Percentiles rank a stretch among this genome's conserved stretches.
phyloP scores from a whole-genome alignment of 2,329 filamentous ascomycete species.

The Colletotrichum chlorophyti region DNA sequence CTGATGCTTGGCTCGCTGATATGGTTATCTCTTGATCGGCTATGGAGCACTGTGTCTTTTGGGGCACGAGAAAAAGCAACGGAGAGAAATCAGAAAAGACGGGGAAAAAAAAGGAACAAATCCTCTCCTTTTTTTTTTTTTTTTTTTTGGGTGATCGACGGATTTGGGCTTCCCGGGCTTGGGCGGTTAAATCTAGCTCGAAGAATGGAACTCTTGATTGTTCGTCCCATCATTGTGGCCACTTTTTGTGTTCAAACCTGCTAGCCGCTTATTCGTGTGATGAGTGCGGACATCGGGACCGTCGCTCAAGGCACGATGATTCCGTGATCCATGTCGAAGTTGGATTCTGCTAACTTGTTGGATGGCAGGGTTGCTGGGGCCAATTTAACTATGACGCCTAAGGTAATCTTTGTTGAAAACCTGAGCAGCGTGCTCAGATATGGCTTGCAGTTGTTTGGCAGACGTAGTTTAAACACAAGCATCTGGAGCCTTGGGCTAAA shows the following conservation, averaged over 20 bases:
- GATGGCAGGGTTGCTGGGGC: too few relatives aligned
- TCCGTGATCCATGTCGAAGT: neutral
- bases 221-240: conserved; percentile 16
- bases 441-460: too few relatives aligned
- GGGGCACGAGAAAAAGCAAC: conserved; percentile 19
- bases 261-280: neutral
- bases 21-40: conserved; percentile 13
- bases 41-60: conserved; percentile 24
- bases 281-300: neutral
- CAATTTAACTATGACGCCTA: too few relatives aligned
- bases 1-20: conserved; percentile 27
- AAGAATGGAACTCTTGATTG: conserved; percentile 28
- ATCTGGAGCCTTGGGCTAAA: too few relatives aligned
- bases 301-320: neutral
- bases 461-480: too few relatives aligned
- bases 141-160: conserved; percentile 16
- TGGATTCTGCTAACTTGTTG: too few relatives aligned
- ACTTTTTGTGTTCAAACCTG: neutral
- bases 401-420: too few relatives aligned
- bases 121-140: neutral
- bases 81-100: neutral
- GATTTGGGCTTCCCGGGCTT: conserved; percentile 22
- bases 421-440: too few relatives aligned
- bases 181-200: conserved; percentile 26
- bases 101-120: neutral